These are phyloP conservation scores for Entophlyctis helioformis DNA, from an alignment of 192 early-diverging fungal species.

Conservation along the genomic window DNA sequence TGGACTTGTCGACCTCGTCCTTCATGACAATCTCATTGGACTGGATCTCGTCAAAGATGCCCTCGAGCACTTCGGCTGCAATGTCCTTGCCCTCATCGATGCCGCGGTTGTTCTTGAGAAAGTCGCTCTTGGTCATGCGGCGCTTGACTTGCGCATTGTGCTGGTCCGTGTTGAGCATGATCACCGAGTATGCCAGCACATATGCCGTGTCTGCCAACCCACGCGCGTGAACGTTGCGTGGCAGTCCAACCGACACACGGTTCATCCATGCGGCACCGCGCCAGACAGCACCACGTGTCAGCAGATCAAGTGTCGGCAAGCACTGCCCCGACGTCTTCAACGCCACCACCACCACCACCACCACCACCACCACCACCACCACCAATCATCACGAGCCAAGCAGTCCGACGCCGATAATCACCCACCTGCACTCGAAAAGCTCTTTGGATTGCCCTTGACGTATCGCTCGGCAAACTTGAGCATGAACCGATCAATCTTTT, in stretches of 20 bases:
- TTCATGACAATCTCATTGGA: conserved; percentile 88
- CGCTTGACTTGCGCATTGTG: conserved; percentile 76
- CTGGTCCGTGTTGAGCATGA: conserved; percentile 91
- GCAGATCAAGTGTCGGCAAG: too few species aligned
- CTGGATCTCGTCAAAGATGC: conserved; percentile 74
- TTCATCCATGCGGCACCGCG: background rate
- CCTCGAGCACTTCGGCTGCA: conserved; percentile 47
- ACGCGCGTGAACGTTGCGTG: too few species aligned
- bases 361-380: too few species aligned
- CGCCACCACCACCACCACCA: too few species aligned
- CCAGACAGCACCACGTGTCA: background rate
- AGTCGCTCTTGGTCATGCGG: conserved; percentile 77
- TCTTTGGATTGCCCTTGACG: conserved; percentile 64
- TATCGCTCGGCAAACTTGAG: conserved; percentile 93
- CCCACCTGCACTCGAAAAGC: conserved; percentile 69
- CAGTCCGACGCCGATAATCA: conserved; percentile 8
- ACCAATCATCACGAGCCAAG: too few species aligned
- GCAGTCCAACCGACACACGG: too few species aligned
- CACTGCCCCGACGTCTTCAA: too few species aligned
- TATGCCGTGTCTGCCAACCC: conserved; percentile 95
- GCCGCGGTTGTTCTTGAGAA: conserved; percentile 85
- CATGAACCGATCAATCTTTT: conserved; percentile 97
- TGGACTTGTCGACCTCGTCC: too few species aligned
- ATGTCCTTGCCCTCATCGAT: conserved; percentile 81
- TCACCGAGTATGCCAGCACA: conserved; percentile 81